A percentile compares a stretch with the other conserved stretches of the same genome.
phyloP scores from a whole-genome alignment of 2,329 filamentous ascomycete species.

The Tolypocladium ophioglossoides region DNA sequence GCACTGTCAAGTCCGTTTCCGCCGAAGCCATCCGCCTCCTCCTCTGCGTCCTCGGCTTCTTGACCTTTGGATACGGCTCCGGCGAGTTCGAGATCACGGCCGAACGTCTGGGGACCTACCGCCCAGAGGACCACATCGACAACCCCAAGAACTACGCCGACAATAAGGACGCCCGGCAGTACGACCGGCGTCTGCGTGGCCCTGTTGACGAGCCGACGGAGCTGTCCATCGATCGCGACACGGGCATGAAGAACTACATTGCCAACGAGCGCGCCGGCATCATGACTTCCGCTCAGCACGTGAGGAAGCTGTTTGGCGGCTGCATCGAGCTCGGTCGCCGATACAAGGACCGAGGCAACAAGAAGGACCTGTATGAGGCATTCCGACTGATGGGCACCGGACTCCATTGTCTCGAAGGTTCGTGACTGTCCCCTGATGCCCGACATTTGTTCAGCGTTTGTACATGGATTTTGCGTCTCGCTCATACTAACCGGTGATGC shows the following conservation, averaged over 20 bases:
- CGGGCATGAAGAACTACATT: conserved; percentile 89
- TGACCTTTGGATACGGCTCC: conserved; percentile 79
- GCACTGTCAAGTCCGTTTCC: conserved; percentile 82
- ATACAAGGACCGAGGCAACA: conserved; percentile 47
- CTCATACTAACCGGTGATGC: neutral
- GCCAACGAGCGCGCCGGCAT: conserved; percentile 71
- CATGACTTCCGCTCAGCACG: conserved; percentile 69
- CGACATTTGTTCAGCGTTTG: too few species aligned
- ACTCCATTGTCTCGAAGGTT: conserved; percentile 76
- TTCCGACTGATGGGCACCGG: conserved; percentile 79
- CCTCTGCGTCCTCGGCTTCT: conserved; percentile 80
- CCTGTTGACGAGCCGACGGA: conserved; percentile 72
- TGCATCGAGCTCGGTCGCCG: conserved; percentile 72
- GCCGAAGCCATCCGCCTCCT: conserved; percentile 84
- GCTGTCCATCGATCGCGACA: conserved; percentile 63
- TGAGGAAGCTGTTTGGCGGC: conserved; percentile 60
- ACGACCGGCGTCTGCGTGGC: conserved; percentile 70
- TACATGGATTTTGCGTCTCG: neutral
- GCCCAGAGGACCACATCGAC: conserved; percentile 64
- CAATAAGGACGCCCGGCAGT: conserved; percentile 73
- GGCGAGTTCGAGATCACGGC: conserved; percentile 77
- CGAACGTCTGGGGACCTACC: conserved; percentile 72
- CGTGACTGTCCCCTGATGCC: too few species aligned
- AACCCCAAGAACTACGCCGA: conserved; percentile 86
- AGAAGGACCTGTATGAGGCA: conserved; percentile 75